phyloP scores from a whole-genome alignment of 352 stramenopile genomes.

The Globisporangium cystogenes region DNA sequence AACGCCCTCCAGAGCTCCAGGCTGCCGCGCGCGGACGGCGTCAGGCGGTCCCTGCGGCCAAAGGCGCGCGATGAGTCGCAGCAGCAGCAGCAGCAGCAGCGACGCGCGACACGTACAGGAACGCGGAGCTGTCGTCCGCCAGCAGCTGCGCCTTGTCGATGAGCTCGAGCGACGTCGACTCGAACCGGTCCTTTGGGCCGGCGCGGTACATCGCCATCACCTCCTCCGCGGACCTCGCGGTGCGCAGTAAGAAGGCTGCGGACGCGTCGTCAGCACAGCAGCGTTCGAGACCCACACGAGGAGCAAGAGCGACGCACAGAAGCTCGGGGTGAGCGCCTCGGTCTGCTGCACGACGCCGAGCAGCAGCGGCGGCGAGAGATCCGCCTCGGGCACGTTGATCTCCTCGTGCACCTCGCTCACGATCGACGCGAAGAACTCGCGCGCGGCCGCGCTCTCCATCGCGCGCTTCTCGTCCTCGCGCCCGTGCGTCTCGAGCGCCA shows the following conservation, averaged over 20 bases:
- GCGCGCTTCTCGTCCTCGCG: constrained; percentile 3
- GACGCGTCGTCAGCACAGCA: not conserved
- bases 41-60: constrained; percentile 22
- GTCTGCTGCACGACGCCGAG: constrained; percentile 69
- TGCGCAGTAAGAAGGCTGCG: constrained; percentile 58
- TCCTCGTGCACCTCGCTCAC: constrained; percentile 73
- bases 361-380: constrained; percentile 42
- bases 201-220: constrained; percentile 33
- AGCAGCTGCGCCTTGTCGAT: constrained; percentile 31
- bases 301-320: constrained; percentile 30
- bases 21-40: constrained; percentile 40
- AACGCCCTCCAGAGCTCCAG: constrained; percentile 38
- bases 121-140: constrained; percentile 5
- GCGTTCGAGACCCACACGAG: not conserved
- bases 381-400: constrained; percentile 45
- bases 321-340: constrained; percentile 69
- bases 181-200: constrained; percentile 47
- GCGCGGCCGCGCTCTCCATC: constrained; percentile 24
- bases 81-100: not conserved
- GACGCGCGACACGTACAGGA: constrained; percentile 20
- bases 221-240: constrained; percentile 23
- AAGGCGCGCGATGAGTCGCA: too few species aligned
- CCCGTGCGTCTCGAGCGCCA: constrained; percentile 12
- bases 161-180: constrained; percentile 50
- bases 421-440: constrained; percentile 70